phyloP scores from a whole-genome alignment of 805 yeast genomes.

The Priceomyces melissophilus region DNA sequence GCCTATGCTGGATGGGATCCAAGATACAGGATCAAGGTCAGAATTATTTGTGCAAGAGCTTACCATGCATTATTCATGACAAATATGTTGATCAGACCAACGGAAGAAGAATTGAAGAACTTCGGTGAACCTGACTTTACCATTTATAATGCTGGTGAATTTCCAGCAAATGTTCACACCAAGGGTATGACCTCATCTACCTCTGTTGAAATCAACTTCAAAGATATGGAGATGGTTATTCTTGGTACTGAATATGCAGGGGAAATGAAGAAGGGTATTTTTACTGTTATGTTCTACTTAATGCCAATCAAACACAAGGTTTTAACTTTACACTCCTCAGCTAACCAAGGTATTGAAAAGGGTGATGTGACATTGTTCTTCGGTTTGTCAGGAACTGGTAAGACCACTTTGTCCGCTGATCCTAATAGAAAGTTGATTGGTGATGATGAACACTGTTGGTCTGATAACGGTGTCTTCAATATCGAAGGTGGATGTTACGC shows the following conservation, averaged over 20 bases:
- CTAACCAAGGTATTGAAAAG: conserved; percentile 78
- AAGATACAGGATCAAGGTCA: conserved; percentile 89
- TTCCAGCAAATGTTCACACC: conserved; percentile 96
- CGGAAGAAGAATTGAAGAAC: conserved; percentile 78
- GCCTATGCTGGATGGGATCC: conserved; percentile 99
- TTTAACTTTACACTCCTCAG: conserved; percentile 91
- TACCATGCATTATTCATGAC: conserved; percentile 98
- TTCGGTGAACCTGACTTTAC: conserved; percentile 98
- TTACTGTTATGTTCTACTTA: conserved; percentile 97
- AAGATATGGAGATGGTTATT: conserved; percentile 97
- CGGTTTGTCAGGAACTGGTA: conserved; percentile 97
- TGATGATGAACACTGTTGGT: conserved; percentile 99
- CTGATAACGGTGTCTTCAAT: conserved; percentile 96
- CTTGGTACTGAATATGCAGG: conserved; percentile 99
- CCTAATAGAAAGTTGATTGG: conserved; percentile 92
- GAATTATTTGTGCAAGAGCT: conserved; percentile 97
- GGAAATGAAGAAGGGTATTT: conserved; percentile 99
- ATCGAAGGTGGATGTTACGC: conserved; percentile 99
- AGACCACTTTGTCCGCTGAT: conserved; percentile 95
- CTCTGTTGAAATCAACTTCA: conserved; percentile 93
- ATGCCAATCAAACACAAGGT: conserved; percentile 94
- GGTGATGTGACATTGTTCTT: conserved; percentile 93
- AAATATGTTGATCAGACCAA: conserved; percentile 95
- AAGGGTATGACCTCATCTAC: conserved; percentile 97
- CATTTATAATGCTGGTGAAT: conserved; percentile 97